These are phyloP conservation scores for Puccinia coronata DNA, from an alignment of 1,284 basidiomycete genomes.

Conservation along the genomic window DNA sequence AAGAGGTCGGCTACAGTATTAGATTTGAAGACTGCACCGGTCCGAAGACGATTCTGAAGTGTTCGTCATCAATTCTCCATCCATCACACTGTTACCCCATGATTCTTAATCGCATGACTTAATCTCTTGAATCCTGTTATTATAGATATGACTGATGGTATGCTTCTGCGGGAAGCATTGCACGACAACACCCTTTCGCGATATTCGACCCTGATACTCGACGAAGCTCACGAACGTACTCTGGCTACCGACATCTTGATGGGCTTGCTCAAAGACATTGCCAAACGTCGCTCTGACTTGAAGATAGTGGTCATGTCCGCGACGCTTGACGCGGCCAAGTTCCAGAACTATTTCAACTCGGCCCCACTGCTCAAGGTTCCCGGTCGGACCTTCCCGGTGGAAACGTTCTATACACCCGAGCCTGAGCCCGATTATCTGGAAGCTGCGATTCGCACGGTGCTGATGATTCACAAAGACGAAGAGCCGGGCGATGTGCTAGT, in stretches of 20 bases:
- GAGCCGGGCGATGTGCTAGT: conserved; percentile 88
- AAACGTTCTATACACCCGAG: conserved; percentile 90
- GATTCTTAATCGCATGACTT: neutral
- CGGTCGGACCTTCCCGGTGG: conserved; percentile 92
- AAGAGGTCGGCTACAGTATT: conserved; percentile 96
- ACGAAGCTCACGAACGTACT: conserved; percentile 98
- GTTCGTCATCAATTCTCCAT: conserved; percentile 1
- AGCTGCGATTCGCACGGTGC: conserved; percentile 90
- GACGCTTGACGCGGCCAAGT: conserved; percentile 94
- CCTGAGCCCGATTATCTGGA: conserved; percentile 97
- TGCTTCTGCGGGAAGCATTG: conserved; percentile 92
- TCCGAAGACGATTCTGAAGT: conserved; percentile 82
- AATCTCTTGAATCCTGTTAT: conserved; percentile 51
- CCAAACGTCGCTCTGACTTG: conserved; percentile 78
- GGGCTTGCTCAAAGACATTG: conserved; percentile 78
- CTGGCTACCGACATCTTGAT: conserved; percentile 98
- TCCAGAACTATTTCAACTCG: conserved; percentile 85
- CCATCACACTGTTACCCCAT: neutral
- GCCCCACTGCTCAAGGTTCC: conserved; percentile 95
- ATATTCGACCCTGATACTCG: conserved; percentile 96
- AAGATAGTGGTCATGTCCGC: conserved; percentile 99
- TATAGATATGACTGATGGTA: conserved; percentile 98
- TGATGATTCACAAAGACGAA: conserved; percentile 97
- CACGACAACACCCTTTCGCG: conserved; percentile 84
- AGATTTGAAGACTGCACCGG: conserved; percentile 99